Conservation (phyloP, 352 stramenopile genomes). For the Phytophthora idaei region DNA sequence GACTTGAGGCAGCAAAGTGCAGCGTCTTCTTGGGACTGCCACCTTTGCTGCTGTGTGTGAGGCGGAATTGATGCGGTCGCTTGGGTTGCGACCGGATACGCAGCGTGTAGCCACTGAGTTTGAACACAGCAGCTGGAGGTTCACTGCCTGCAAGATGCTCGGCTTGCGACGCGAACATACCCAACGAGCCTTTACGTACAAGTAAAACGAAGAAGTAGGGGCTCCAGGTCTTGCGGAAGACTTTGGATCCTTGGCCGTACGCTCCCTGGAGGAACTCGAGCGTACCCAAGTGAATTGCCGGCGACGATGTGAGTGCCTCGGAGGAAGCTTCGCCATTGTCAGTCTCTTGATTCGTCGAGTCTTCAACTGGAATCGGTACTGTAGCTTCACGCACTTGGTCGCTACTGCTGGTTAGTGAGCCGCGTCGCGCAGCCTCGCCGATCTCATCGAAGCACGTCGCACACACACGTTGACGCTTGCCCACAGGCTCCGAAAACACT, state of each 20-base stretch:
- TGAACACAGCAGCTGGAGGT: constrained; percentile 63
- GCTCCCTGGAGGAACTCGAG: constrained; percentile 62
- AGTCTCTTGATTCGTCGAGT: constrained; percentile 15
- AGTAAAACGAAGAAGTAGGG: constrained; percentile 76
- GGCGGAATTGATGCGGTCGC: constrained; percentile 66
- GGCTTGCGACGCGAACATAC: constrained; percentile 62
- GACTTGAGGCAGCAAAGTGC: constrained; percentile 56
- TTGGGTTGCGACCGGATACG: constrained; percentile 72
- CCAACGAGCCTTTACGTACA: constrained; percentile 71
- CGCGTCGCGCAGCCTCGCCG: constrained; percentile 16
- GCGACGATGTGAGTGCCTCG: constrained; percentile 26
- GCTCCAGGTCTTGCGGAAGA: constrained; percentile 71
- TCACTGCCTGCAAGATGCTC: constrained; percentile 51
- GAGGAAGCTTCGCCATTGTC: constrained; percentile 26
- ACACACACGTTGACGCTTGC: constrained; percentile 59
- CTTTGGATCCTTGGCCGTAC: constrained; percentile 41
- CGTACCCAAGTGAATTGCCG: constrained; percentile 50
- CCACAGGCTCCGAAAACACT: constrained; percentile 50
- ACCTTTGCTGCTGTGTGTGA: constrained; percentile 46
- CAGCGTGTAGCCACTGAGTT: constrained; percentile 70
- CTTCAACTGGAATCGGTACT: constrained; percentile 12
- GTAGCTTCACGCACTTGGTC: constrained; percentile 34
- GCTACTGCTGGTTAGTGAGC: constrained; percentile 15
- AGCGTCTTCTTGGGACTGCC: constrained; percentile 55
- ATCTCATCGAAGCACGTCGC: constrained; percentile 43